phyloP scores from a whole-genome alignment of 2,329 filamentous ascomycete species.

The Beauveria scarabaeidicola region DNA sequence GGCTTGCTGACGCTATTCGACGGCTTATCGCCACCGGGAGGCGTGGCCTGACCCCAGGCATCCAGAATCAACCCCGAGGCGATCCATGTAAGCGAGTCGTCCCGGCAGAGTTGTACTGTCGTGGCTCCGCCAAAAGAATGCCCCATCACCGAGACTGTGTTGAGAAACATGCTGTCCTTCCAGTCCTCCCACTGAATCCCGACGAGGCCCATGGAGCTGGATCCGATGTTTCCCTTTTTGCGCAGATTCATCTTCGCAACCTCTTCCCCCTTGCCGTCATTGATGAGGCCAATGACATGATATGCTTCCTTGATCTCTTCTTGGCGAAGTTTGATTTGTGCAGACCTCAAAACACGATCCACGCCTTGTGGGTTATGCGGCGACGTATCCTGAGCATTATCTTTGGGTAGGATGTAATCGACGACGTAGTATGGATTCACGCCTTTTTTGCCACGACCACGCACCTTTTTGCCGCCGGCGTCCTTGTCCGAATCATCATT shows the following conservation, averaged over 20 bases:
- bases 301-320: conserved; percentile 59
- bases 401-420: conserved; percentile 56
- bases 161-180: conserved; percentile 45
- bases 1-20: conserved; percentile 41
- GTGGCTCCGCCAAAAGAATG: conserved; percentile 62
- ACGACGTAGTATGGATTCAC: conserved; percentile 36
- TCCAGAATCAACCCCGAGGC: conserved; percentile 59
- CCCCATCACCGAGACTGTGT: conserved; percentile 52
- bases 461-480: conserved; percentile 25
- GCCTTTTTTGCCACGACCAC: conserved; percentile 22
- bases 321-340: conserved; percentile 54
- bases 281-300: conserved; percentile 45
- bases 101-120: conserved; percentile 49
- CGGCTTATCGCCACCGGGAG: conserved; percentile 32
- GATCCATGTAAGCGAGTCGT: conserved; percentile 45
- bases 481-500: conserved; percentile 17
- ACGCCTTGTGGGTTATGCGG: conserved; percentile 51
- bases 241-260: conserved; percentile 46
- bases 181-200: conserved; percentile 49
- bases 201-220: conserved; percentile 49
- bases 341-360: conserved; percentile 48
- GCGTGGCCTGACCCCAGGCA: conserved; percentile 50
- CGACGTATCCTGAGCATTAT: conserved; percentile 40
- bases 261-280: conserved; percentile 42
- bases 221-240: conserved; percentile 47